Conservation (phyloP, 345 rosid genomes). For the Noccaea bulbosa region DNA sequence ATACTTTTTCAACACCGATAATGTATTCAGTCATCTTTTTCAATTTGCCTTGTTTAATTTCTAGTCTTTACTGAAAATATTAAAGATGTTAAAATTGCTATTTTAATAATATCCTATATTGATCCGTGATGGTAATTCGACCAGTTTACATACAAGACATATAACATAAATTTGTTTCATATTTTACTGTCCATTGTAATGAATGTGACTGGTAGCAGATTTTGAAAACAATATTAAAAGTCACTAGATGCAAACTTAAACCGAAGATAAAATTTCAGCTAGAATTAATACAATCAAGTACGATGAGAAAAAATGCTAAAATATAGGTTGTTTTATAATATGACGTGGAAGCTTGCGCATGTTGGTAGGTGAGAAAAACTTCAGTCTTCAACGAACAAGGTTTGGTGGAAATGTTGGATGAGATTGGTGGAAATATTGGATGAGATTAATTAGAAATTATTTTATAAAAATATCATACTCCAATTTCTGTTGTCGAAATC, state of each 20-base stretch:
- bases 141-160: neutral
- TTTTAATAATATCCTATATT: neutral
- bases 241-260: neutral
- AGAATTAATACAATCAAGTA: neutral
- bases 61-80: too few relatives aligned
- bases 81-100: neutral
- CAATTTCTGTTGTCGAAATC: neutral
- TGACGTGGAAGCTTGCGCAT: conserved; percentile 31
- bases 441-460: neutral
- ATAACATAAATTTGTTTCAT: neutral
- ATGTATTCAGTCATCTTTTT: neutral
- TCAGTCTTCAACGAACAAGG: conserved; percentile 32
- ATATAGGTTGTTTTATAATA: neutral
- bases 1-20: neutral
- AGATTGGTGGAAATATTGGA: conserved; percentile 29
- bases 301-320: neutral
- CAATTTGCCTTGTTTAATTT: neutral
- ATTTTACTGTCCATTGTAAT: neutral
- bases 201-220: neutral
- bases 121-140: neutral
- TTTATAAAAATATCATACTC: neutral
- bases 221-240: neutral
- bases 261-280: neutral
- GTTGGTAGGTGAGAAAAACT: conserved; percentile 41
- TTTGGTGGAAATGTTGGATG: conserved; percentile 36